Evolutionary conservation across 2,329 filamentous ascomycete genomes (phyloP).

Genomic region (Exophiala viscosa): DNA sequence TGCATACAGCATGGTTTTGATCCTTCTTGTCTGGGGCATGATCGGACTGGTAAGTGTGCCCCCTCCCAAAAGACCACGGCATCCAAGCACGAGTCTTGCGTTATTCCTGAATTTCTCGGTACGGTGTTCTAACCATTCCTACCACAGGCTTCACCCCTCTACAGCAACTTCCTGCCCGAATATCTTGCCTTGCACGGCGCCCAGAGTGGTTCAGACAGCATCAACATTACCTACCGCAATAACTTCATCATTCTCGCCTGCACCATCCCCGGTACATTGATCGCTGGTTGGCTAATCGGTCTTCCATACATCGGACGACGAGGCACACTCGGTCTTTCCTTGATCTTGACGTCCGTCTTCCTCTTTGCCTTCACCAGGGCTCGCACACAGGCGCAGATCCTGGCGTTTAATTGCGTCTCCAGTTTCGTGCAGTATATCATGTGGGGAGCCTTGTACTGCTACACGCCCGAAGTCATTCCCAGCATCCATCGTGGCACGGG

Average conservation of each 20-base stretch:
- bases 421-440: conserved; percentile 62
- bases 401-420: conserved; percentile 66
- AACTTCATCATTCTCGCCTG: conserved; percentile 67
- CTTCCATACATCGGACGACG: conserved; percentile 61
- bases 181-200: conserved; percentile 55
- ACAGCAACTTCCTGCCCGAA: conserved; percentile 64
- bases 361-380: conserved; percentile 73
- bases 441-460: conserved; percentile 66
- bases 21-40: conserved; percentile 71
- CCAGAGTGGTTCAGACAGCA: conserved; percentile 63
- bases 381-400: conserved; percentile 57
- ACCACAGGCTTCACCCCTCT: conserved; percentile 62
- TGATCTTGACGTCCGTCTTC: conserved; percentile 59
- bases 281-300: conserved; percentile 65
- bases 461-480: conserved; percentile 66
- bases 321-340: conserved; percentile 63
- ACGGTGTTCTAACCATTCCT: too few species aligned
- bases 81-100: too few species aligned
- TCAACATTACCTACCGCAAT: conserved; percentile 70
- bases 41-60: conserved; percentile 48
- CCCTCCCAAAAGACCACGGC: too few species aligned
- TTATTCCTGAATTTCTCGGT: too few species aligned
- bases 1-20: conserved; percentile 48
- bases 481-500: conserved; percentile 69
- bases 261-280: conserved; percentile 64